A percentile compares a stretch with the other conserved stretches of the same genome.
Conservation (phyloP, 805 yeast species). For the Candida maltosa region DNA sequence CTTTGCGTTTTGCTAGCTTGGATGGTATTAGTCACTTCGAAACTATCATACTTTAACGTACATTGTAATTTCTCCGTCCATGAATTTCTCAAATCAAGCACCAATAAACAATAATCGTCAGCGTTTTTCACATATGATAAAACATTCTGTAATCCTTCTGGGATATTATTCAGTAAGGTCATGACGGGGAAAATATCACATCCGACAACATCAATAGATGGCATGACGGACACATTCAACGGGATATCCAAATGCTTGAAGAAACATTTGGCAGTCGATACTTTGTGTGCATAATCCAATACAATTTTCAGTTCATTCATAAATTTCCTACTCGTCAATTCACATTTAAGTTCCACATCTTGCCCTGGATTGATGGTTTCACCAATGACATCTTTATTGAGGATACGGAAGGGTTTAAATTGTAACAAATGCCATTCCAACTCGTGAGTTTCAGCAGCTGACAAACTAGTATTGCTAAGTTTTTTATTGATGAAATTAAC, state of each 20-base stretch:
- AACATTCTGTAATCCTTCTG: slow-evolving; percentile 21
- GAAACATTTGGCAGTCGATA: slow-evolving; percentile 18
- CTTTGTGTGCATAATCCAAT: slow-evolving; percentile 56
- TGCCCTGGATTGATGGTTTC: slow-evolving; percentile 35
- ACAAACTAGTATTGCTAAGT: slow-evolving; percentile 43
- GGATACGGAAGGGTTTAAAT: slow-evolving; percentile 53
- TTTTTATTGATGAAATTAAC: slow-evolving; percentile 60
- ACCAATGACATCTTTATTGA: slow-evolving; percentile 42
- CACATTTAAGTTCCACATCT: slow-evolving; percentile 49
- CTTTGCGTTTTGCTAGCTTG: slow-evolving; percentile 41
- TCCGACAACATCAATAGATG: slow-evolving; percentile 71
- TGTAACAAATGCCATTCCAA: slow-evolving; percentile 64
- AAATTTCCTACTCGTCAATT: slow-evolving; percentile 70
- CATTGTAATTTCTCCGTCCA: slow-evolving; percentile 58
- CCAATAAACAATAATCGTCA: slow-evolving; percentile 57
- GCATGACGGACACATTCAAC: slow-evolving; percentile 62
- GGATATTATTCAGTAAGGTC: neutral
- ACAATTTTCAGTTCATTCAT: slow-evolving; percentile 62
- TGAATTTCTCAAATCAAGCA: slow-evolving; percentile 76
- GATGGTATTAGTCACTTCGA: slow-evolving; percentile 25
- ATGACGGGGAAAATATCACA: slow-evolving; percentile 68
- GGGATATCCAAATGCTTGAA: slow-evolving; percentile 66
- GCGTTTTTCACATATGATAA: slow-evolving; percentile 27
- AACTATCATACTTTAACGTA: slow-evolving; percentile 25
- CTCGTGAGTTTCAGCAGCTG: slow-evolving; percentile 68